Base-by-base conservation (phyloP, 257 asterid genomes). In the Datura wrightii region DNA sequence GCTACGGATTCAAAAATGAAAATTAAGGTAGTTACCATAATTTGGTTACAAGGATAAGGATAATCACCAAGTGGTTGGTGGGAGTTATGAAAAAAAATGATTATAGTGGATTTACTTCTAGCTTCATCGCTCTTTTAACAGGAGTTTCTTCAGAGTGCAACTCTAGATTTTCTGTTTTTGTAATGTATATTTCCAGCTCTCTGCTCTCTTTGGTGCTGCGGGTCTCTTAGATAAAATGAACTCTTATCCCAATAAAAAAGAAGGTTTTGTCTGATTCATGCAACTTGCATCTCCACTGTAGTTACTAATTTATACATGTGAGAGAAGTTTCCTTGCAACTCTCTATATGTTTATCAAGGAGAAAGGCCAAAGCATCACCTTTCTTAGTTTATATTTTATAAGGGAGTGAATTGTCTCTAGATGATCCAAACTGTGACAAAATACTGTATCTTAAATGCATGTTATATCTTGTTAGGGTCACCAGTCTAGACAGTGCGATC, bases 51-150 rank as follows among this genome's bases (percentile, higher is more conserved):
- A 18, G 15, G 48, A 39, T 9, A n/a, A 18, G 39, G 37, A 42
- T 71, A 9, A 42, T 42, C 37, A 44, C 55, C 55, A 71, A 44
- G 79, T 42, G 79, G 54, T 42, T 70, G 55, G 79, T 71, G 55
- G 52, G 54, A 71, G 55, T 70, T 18, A 10, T 41, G 50, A n/a
- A n/a, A 48, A 16, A 70, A 42, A 71, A 44, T 42, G 79, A n/a
- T 41, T 9, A 71, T 71, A 42, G 72, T 9, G 3, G 79, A 44
- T 41, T 71, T 71, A 71, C 31, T 44, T 39, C 79, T 71, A 18
- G 55, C 79, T 39, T 69, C 79, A 69, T 39, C 11, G 4, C 10
- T 3, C 10, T 71, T 42, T 18, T 44, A 71, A n/a, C 37, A 71
- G 79, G 18, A n/a, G 36, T n/a, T 71, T 2, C 39, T 7, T 71